Evolutionary conservation across 1,139 yeast species (phyloP).

Genomic region (Candida tetrigidarum): DNA sequence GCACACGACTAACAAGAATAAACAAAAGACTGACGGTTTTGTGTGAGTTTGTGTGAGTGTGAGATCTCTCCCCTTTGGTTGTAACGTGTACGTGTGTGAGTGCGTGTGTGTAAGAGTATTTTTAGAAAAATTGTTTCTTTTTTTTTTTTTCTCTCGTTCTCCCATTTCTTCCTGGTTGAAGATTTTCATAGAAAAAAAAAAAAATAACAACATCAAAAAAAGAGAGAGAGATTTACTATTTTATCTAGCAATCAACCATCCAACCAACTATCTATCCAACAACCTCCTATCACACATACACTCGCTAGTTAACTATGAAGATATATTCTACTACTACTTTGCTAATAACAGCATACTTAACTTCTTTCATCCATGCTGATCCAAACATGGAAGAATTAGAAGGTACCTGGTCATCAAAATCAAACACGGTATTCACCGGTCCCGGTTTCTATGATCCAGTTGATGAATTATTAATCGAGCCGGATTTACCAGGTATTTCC

Average conservation of each 20-base stretch:
- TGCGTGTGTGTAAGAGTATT: too few relatives aligned
- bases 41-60: background rate
- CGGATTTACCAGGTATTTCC: slow-evolving; percentile 92
- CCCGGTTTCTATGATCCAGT: slow-evolving; percentile 97
- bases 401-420: slow-evolving; percentile 97
- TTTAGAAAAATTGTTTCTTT: too few relatives aligned
- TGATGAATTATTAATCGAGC: slow-evolving; percentile 91
- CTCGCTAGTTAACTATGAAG: background rate
- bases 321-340: slow-evolving; percentile 5
- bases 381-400: slow-evolving; percentile 47
- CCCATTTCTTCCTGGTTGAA: background rate
- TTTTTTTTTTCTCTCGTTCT: background rate
- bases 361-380: slow-evolving; percentile 20
- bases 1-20: slow-evolving; percentile 1
- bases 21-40: background rate
- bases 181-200: background rate
- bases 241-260: background rate
- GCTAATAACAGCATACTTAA: slow-evolving; percentile 5
- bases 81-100: too few relatives aligned
- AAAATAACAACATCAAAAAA: background rate
- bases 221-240: background rate
- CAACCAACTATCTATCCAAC: background rate
- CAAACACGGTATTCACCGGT: slow-evolving; percentile 94
- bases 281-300: background rate
- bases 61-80: background rate